Base-by-base conservation (phyloP, 106 monocot species). In the Amphibolis antarctica region DNA sequence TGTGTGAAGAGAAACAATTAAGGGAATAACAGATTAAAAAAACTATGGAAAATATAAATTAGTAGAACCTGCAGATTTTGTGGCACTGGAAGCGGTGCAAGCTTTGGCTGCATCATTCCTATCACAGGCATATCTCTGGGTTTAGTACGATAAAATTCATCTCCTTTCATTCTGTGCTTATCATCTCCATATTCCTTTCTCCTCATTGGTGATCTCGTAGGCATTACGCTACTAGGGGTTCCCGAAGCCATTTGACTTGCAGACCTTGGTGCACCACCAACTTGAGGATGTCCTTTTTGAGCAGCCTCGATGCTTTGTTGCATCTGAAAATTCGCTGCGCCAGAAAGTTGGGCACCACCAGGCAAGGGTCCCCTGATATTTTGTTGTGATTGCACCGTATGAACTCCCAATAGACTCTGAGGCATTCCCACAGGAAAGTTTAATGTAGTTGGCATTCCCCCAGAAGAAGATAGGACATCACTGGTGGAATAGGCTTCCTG, bases 71-170 rank as follows among this genome's bases (percentile, higher is more conserved):
- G 63, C 18, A 63, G 10, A 47, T 63, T 63, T 63, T 26, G 29
- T 25, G 46, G 9, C 46, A 27, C 5, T 6, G 63, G 63, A 63
- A 63, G 43, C 26, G 46, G 46, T 63, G 52, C 71, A 71, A 63
- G 62, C 28, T 71, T 71, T 17, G 71, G 62, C 25, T 71, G 71
- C 13, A 28, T 19, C n/a, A 43, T 25, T 17, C 30, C 27, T 24
- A 62, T 63, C 21, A 29, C 49, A 12, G 51, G 24, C 12, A 42
- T 21, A 26, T 71, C 62, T 51, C 26, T 71, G 15, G 12, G 24
- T 23, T 43, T 62, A 44, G 25, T 54, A n/a, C 3, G 3, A 30
- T 43, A 63, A 43, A 62, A 71, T 23, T 71, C 71, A 54, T 62
- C 31, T 62, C 62, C 42, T 15, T 18, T 15, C 25, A 52, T 53